A percentile compares a stretch with the other conserved stretches of the same genome.
Evolutionary conservation across 495 filamentous ascomycete species (phyloP).

Genomic region (Podospora anserina): DNA sequence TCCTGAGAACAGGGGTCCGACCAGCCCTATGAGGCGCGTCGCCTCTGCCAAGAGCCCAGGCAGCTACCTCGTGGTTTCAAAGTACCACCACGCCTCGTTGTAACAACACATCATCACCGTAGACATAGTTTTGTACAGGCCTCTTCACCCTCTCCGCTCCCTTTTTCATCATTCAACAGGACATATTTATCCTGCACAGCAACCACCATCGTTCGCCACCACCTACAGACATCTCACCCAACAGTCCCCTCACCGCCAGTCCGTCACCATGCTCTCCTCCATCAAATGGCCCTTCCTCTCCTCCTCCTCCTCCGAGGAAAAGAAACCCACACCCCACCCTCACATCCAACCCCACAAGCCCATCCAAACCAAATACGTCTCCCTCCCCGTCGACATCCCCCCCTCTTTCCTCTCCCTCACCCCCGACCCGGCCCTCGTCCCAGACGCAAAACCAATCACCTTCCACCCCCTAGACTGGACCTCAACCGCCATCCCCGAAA

Average conservation of each 20-base stretch:
- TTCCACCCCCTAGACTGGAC: constrained; percentile 50
- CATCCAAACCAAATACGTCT: constrained; percentile 32
- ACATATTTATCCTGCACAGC: no score
- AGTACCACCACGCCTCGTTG: not conserved
- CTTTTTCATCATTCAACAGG: not conserved
- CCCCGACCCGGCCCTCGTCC: constrained; percentile 8
- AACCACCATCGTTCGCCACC: no score
- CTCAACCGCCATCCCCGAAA: constrained; percentile 51
- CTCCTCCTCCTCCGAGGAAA: not conserved
- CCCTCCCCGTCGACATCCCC: constrained; percentile 32
- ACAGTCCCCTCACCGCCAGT: not conserved
- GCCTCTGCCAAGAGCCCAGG: not conserved
- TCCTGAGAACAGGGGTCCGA: not conserved
- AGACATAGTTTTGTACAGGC: no score
- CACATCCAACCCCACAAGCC: constrained; percentile 14
- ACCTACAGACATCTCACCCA: not conserved
- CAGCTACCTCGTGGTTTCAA: not conserved
- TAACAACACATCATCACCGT: not conserved
- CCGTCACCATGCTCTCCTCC: not conserved
- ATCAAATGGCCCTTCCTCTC: not conserved
- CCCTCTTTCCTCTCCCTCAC: constrained; percentile 27
- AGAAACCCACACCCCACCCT: not conserved
- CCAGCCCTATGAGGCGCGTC: not conserved
- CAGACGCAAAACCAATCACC: constrained; percentile 27
- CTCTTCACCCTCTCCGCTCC: not conserved